These are phyloP conservation scores for Phytopythium boreale DNA, from an alignment of 352 stramenopile species.

Conservation along the genomic window DNA sequence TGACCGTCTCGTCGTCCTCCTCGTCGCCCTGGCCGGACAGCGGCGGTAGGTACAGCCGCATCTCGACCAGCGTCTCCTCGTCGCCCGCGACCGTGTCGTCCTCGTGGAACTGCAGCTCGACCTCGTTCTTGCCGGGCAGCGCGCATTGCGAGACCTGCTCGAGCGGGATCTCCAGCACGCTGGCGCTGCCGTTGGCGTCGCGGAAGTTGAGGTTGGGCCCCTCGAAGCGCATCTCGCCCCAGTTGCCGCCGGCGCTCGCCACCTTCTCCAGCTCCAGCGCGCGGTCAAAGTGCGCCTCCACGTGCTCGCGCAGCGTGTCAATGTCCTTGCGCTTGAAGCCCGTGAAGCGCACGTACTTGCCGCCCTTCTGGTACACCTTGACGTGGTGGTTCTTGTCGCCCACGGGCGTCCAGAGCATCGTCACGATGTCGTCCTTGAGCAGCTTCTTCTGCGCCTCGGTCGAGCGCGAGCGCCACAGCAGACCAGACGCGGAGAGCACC, in stretches of 20 bases:
- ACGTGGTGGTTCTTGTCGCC: slow-evolving; percentile 80
- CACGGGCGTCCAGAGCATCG: slow-evolving; percentile 80
- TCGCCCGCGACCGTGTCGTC: slow-evolving; percentile 95
- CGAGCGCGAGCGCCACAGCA: slow-evolving; percentile 72
- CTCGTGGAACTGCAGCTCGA: slow-evolving; percentile 99
- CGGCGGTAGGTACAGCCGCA: slow-evolving; percentile 95
- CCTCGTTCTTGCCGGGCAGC: slow-evolving; percentile 96
- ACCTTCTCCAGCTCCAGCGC: slow-evolving; percentile 91
- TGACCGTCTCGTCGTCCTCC: slow-evolving; percentile 45
- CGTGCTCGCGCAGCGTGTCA: slow-evolving; percentile 54
- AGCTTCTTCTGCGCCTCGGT: slow-evolving; percentile 87
- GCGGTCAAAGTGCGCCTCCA: slow-evolving; percentile 84
- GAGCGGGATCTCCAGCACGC: slow-evolving; percentile 71
- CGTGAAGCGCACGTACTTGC: slow-evolving; percentile 85
- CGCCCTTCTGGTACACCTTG: slow-evolving; percentile 83
- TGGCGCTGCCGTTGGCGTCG: slow-evolving; percentile 51
- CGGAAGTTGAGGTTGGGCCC: slow-evolving; percentile 84
- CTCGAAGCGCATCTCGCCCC: slow-evolving; percentile 93
- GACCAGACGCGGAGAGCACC: slow-evolving; percentile 64
- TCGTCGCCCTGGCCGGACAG: slow-evolving; percentile 22
- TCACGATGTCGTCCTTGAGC: slow-evolving; percentile 82
- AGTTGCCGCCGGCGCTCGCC: slow-evolving; percentile 87
- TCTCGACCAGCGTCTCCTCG: slow-evolving; percentile 93
- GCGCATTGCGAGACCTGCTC: slow-evolving; percentile 87
- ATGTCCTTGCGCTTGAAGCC: slow-evolving; percentile 69